Percentiles rank a stretch among this genome's conserved stretches.
These are phyloP conservation scores for Gnaphalium uliginosum DNA, from an alignment of 129 eudicot genomes.

Conservation along the genomic window DNA sequence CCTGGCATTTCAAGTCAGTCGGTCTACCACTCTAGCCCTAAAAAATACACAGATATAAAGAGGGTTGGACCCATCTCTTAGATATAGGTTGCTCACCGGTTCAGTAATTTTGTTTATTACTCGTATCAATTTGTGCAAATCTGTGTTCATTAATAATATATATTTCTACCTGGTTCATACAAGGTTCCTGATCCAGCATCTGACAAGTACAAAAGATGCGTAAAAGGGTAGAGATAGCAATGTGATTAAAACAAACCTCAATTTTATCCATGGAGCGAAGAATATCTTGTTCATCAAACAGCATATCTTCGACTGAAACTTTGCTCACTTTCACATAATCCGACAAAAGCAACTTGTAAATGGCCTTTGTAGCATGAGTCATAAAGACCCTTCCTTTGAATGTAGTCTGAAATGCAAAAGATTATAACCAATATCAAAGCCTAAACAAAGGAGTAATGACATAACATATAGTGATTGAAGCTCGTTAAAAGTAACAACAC, in stretches of 20 bases:
- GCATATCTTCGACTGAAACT: constrained; percentile 94
- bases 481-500: constrained; percentile 37
- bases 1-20: neutral
- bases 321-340: constrained; percentile 99
- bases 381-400: constrained; percentile 91
- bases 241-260: constrained; percentile 54
- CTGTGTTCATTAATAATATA: neutral
- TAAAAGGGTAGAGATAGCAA: neutral
- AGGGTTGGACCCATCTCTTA: neutral
- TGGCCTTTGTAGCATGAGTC: constrained; percentile 99
- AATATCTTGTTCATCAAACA: constrained; percentile 90
- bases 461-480: constrained; percentile 4
- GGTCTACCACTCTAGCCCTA: neutral
- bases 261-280: constrained; percentile 96
- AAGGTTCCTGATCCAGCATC: constrained; percentile 10
- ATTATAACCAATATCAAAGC: constrained; percentile 3
- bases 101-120: neutral
- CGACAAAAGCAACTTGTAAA: constrained; percentile 85
- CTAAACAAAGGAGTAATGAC: neutral
- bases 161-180: no score
- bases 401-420: constrained; percentile 62
- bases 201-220: constrained; percentile 7
- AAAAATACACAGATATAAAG: neutral
- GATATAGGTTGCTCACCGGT: neutral
- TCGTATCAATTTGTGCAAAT: neutral